A percentile compares a stretch with the other conserved stretches of the same genome.
Evolutionary conservation across 2,329 filamentous ascomycete genomes (phyloP).

Genomic region (Calycina marina): DNA sequence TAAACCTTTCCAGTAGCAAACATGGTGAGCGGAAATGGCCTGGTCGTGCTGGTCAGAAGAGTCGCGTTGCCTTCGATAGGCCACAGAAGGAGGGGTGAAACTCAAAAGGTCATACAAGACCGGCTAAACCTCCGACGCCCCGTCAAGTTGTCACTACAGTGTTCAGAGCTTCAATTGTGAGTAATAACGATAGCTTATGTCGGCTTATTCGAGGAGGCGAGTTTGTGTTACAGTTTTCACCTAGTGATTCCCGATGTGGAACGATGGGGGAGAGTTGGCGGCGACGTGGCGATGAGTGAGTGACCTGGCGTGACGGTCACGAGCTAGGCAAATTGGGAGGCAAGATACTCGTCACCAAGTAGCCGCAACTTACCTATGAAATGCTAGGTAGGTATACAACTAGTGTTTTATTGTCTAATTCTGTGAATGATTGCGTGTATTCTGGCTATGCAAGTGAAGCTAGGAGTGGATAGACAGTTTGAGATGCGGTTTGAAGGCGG

Average conservation of each 20-base stretch:
- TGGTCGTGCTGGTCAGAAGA: too few relatives aligned
- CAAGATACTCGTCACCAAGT: background rate
- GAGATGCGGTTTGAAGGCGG: background rate
- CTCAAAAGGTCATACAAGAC: too few relatives aligned
- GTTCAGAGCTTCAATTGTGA: background rate
- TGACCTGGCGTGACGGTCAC: too few relatives aligned
- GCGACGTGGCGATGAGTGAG: background rate
- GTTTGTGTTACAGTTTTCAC: background rate
- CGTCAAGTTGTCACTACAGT: background rate
- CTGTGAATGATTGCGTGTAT: too few relatives aligned
- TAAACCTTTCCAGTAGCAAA: too few relatives aligned
- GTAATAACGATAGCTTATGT: background rate
- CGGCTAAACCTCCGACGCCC: background rate
- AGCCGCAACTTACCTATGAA: background rate
- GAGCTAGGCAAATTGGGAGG: background rate
- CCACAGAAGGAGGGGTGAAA: too few relatives aligned
- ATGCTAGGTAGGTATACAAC: background rate
- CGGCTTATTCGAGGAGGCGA: background rate
- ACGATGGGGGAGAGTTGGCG: background rate
- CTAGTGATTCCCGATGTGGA: background rate
- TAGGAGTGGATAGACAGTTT: background rate
- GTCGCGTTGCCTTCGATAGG: too few relatives aligned
- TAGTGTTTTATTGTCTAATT: too few relatives aligned
- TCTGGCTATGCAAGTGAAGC: too few relatives aligned
- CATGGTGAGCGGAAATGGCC: too few relatives aligned